phyloP scores from a whole-genome alignment of 345 rosid genomes.

The Murraya koenigii region DNA sequence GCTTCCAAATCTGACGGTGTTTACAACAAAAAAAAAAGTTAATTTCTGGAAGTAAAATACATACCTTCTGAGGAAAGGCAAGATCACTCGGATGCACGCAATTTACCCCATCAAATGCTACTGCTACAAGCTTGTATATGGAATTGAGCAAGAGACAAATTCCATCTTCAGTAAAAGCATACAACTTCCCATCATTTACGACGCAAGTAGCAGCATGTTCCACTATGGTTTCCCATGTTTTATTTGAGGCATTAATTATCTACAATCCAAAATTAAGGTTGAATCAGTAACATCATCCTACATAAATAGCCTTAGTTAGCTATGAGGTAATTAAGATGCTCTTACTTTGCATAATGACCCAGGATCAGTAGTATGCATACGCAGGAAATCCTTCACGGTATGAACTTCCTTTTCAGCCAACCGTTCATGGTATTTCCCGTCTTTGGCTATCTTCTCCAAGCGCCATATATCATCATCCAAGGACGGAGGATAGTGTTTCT shows the following conservation, averaged over 20 bases:
- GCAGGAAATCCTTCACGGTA: conserved; percentile 47
- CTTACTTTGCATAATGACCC: conserved; percentile 42
- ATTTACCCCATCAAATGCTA: conserved; percentile 30
- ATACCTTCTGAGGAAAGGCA: conserved; percentile 36
- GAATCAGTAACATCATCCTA: conserved; percentile 1
- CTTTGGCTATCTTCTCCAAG: conserved; percentile 65
- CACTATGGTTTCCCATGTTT: conserved; percentile 53
- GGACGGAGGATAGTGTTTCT: conserved; percentile 75
- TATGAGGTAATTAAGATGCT: not conserved
- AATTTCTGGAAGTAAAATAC: conserved; percentile 2
- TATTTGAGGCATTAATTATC: conserved; percentile 52
- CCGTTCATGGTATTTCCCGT: conserved; percentile 41
- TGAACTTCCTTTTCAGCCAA: conserved; percentile 21
- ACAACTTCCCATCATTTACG: conserved; percentile 42
- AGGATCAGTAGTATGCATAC: conserved; percentile 20
- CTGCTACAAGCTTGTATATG: conserved; percentile 43
- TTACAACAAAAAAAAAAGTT: not conserved
- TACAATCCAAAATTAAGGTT: conserved; percentile 18
- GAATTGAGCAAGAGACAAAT: conserved; percentile 47
- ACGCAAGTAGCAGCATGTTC: conserved; percentile 61
- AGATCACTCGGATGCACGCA: conserved; percentile 30
- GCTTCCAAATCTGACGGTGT: not conserved
- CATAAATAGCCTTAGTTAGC: not conserved
- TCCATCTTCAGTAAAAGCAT: conserved; percentile 32
- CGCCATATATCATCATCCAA: conserved; percentile 72